These are phyloP conservation scores for Hamigera avellanea DNA, from an alignment of 495 filamentous ascomycete genomes.

Conservation along the genomic window DNA sequence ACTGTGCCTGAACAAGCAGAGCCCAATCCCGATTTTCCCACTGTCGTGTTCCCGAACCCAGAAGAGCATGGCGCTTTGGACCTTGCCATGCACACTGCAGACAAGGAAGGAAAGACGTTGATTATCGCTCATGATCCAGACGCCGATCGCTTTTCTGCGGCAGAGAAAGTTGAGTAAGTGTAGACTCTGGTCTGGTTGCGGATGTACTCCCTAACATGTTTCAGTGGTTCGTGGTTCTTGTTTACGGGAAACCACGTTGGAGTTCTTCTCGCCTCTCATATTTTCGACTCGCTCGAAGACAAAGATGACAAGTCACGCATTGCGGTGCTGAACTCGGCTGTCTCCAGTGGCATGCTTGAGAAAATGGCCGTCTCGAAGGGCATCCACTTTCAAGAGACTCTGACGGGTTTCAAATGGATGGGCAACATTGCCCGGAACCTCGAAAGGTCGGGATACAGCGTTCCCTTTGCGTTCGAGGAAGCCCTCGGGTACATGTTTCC, in stretches of 20 bases:
- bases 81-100: slow-evolving; percentile 46
- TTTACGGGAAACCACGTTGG: slow-evolving; percentile 64
- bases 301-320: slow-evolving; percentile 20
- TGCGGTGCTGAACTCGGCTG: slow-evolving; percentile 50
- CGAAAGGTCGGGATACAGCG: slow-evolving; percentile 34
- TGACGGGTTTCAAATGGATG: slow-evolving; percentile 74
- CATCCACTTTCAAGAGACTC: slow-evolving; percentile 49
- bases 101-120: slow-evolving; percentile 32
- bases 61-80: slow-evolving; percentile 62
- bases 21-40: slow-evolving; percentile 60
- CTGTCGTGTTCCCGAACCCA: slow-evolving; percentile 60
- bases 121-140: slow-evolving; percentile 63
- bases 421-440: slow-evolving; percentile 35
- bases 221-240: slow-evolving; percentile 43
- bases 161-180: slow-evolving; percentile 43
- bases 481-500: slow-evolving; percentile 69
- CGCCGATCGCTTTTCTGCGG: slow-evolving; percentile 59
- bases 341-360: slow-evolving; percentile 54
- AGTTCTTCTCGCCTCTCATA: slow-evolving; percentile 46
- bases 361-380: slow-evolving; percentile 45
- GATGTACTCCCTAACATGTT: no score
- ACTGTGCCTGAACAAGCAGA: slow-evolving; percentile 38
- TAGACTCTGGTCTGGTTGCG: no score
- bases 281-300: slow-evolving; percentile 34
- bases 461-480: slow-evolving; percentile 58